phyloP scores from a whole-genome alignment of 2,329 filamentous ascomycete genomes.

The Cladosporium sp. region DNA sequence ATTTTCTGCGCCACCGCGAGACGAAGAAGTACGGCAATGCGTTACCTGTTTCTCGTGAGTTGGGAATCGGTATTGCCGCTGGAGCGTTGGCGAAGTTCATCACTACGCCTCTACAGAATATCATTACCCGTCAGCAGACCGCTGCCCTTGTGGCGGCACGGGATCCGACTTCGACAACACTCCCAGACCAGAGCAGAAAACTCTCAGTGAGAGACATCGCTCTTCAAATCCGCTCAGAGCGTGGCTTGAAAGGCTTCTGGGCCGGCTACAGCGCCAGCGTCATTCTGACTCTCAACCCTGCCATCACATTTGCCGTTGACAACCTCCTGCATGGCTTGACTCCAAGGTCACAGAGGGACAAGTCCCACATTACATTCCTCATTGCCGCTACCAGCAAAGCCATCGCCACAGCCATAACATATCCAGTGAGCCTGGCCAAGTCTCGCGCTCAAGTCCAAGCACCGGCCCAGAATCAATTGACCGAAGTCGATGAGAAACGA shows the following conservation, averaged over 20 bases:
- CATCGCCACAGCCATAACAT: conserved; percentile 73
- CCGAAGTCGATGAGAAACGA: conserved; percentile 35
- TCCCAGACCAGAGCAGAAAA: conserved; percentile 31
- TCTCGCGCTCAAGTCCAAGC: conserved; percentile 69
- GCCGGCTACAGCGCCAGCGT: conserved; percentile 81
- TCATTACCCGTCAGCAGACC: conserved; percentile 81
- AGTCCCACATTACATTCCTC: conserved; percentile 60
- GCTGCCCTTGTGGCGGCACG: conserved; percentile 54
- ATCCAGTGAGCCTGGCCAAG: conserved; percentile 86
- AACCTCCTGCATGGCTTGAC: conserved; percentile 68
- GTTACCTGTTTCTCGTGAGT: conserved; percentile 69
- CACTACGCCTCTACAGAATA: conserved; percentile 78
- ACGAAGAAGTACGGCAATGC: conserved; percentile 24
- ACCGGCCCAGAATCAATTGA: conserved; percentile 28
- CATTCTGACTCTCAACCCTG: conserved; percentile 80
- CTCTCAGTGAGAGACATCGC: conserved; percentile 59
- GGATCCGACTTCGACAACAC: conserved; percentile 37
- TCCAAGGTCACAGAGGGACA: conserved; percentile 53
- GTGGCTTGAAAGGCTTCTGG: conserved; percentile 78
- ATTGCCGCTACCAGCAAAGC: conserved; percentile 78
- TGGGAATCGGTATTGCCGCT: conserved; percentile 71
- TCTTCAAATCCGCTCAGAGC: conserved; percentile 65
- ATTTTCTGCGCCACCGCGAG: conserved; percentile 50
- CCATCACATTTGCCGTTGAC: conserved; percentile 82
- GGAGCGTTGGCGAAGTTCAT: conserved; percentile 74